Percentiles rank a stretch among this genome's conserved stretches.
Evolutionary conservation across 306 rosid species (phyloP).

Genomic region (Cajanus cajan): DNA sequence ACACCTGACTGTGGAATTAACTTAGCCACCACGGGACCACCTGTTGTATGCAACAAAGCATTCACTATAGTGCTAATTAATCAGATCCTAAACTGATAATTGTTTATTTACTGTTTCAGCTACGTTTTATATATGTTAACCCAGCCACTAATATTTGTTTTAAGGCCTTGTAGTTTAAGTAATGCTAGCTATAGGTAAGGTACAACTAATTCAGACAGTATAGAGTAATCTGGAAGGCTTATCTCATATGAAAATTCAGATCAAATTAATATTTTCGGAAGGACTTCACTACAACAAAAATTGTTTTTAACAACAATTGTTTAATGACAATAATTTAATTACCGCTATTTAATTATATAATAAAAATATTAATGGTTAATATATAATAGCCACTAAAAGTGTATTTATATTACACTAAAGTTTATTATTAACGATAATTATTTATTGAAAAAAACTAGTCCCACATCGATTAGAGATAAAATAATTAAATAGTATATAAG

Average conservation of each 20-base stretch:
- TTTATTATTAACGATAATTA: too few species aligned
- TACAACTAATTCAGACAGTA: not conserved
- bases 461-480: too few species aligned
- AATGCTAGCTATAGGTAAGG: not conserved
- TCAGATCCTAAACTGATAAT: not conserved
- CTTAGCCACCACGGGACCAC: not conserved
- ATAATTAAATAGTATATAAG: too few species aligned
- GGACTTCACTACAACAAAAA: too few species aligned
- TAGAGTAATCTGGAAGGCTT: not conserved
- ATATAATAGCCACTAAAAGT: too few species aligned
- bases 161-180: slow-evolving; percentile 3
- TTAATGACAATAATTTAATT: too few species aligned
- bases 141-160: not conserved
- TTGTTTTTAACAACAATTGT: too few species aligned
- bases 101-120: not conserved
- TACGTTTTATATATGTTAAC: not conserved
- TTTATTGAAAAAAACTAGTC: too few species aligned
- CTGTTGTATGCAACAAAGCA: not conserved
- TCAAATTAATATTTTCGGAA: not conserved
- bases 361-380: too few species aligned
- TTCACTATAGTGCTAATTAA: not conserved
- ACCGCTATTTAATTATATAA: too few species aligned
- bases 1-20: not conserved
- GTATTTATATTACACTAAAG: too few species aligned
- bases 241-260: not conserved